A percentile compares a stretch with the other conserved stretches of the same genome.
Evolutionary conservation across 129 eudicot genomes (phyloP).

Genomic region (Solidago caesia): DNA sequence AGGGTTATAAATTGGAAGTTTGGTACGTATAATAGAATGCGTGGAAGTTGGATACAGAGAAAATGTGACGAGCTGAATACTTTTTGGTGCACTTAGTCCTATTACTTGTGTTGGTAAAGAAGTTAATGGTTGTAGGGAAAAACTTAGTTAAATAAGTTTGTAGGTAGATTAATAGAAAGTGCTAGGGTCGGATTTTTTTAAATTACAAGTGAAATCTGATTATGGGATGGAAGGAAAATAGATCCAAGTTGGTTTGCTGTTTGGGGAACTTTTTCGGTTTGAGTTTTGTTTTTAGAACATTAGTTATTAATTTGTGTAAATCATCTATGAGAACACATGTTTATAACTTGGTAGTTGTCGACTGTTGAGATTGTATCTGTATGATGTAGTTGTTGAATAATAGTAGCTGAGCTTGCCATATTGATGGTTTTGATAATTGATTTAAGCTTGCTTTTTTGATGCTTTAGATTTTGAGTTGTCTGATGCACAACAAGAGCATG

Average conservation of each 20-base stretch:
- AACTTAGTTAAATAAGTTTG: neutral
- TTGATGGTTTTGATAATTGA: neutral
- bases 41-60: too few relatives aligned
- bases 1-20: too few relatives aligned
- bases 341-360: too few relatives aligned
- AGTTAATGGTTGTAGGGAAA: too few relatives aligned
- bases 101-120: too few relatives aligned
- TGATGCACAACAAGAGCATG: slow-evolving; percentile 97
- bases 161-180: neutral
- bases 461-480: slow-evolving; percentile 72
- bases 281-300: neutral
- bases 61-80: too few relatives aligned
- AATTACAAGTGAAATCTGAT: neutral
- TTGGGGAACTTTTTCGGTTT: slow-evolving; percentile 6
- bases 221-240: neutral
- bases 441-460: neutral
- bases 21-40: too few relatives aligned
- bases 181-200: neutral
- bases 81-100: too few relatives aligned
- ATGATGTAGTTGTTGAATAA: too few relatives aligned
- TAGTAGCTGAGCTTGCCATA: neutral
- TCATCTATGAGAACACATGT: neutral
- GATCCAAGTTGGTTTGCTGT: neutral
- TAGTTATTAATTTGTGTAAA: neutral
- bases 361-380: too few relatives aligned